Evolutionary conservation across 208 protist genomes (phyloP), one percentile per base, ranked within the genome.

Genomic region (Naegleria lovaniensis): DNA sequence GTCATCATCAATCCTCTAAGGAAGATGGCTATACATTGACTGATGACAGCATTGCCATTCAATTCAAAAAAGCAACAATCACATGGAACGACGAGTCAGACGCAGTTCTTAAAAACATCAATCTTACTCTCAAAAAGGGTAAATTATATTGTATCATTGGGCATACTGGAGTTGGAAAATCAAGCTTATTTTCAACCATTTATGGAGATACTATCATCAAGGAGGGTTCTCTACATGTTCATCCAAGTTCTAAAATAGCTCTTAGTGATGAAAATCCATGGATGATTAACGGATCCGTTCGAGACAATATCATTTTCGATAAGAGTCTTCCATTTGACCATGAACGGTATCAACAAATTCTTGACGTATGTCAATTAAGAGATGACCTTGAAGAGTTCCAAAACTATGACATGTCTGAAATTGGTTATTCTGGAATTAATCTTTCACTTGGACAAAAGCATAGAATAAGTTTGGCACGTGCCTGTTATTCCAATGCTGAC

Each of bases 351-450:
- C 11, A 91, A 36, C 11, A 75, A 0, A 85, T 93, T 11, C 25
- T 95, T 0, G 11, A 91, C 19, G 59, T 55, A 9, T 93, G 92
- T 43, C 91, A 91, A 36, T 91, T 97, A 15, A 7, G 40, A 51
- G 40, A 15, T 38, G 95, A 97, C 52, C 59, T 97, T 22, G 43
- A 36, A 39, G 90, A 93, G 19, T 87, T 96, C 1, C 92, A 93
- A 67, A 93, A 22, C 36, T 92, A 94, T 39, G 94, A 96, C 90
- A 5, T 91, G 39, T 95, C 93, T 7, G 95, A 96, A 55, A 96
- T 97, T 92, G 96, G 96, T 22, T 95, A 96, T 38, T 89, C 91
- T 52, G 96, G 96, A n/a, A 13, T 95, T 16, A 95, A 92, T 76
- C 89, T 95, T 43, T 91, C 41, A 90, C 93, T 91, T 86, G 94